Percentiles rank a stretch among this genome's conserved stretches.
Evolutionary conservation across 805 yeast genomes (phyloP).

Genomic region (Metschnikowia noctiluminum): DNA sequence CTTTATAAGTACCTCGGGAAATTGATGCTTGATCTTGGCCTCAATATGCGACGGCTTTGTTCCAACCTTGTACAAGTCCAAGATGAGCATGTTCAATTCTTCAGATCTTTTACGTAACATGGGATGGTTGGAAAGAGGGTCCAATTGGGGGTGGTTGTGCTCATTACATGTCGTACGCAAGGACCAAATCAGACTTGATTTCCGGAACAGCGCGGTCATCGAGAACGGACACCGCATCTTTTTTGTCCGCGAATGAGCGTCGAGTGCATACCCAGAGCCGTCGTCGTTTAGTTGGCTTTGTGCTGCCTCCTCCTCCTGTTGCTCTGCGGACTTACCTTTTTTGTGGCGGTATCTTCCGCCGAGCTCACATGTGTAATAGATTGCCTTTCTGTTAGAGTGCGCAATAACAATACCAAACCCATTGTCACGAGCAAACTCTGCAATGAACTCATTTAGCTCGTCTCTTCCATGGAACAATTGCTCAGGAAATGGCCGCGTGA

Average conservation of each 20-base stretch:
- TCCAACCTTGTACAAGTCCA: constrained; percentile 51
- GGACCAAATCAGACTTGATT: constrained; percentile 49
- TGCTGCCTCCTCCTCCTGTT: constrained; percentile 20
- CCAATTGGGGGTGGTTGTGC: constrained; percentile 57
- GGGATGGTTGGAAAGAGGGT: constrained; percentile 53
- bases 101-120: constrained; percentile 53
- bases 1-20: constrained; percentile 52
- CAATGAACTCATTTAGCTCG: constrained; percentile 50
- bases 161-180: constrained; percentile 52
- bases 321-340: constrained; percentile 28
- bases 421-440: constrained; percentile 54
- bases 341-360: constrained; percentile 57
- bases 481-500: constrained; percentile 53
- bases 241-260: constrained; percentile 45
- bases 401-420: constrained; percentile 60
- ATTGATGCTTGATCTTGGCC: constrained; percentile 47
- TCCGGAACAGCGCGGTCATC: constrained; percentile 55
- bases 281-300: constrained; percentile 23
- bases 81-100: constrained; percentile 49
- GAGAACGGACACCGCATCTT: constrained; percentile 56
- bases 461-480: constrained; percentile 49
- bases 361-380: constrained; percentile 56
- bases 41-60: constrained; percentile 56
- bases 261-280: constrained; percentile 35
- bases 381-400: constrained; percentile 56